Evolutionary conservation across 306 rosid species (phyloP), one percentile per base, ranked within the genome.

Genomic region (Inga laurina): DNA sequence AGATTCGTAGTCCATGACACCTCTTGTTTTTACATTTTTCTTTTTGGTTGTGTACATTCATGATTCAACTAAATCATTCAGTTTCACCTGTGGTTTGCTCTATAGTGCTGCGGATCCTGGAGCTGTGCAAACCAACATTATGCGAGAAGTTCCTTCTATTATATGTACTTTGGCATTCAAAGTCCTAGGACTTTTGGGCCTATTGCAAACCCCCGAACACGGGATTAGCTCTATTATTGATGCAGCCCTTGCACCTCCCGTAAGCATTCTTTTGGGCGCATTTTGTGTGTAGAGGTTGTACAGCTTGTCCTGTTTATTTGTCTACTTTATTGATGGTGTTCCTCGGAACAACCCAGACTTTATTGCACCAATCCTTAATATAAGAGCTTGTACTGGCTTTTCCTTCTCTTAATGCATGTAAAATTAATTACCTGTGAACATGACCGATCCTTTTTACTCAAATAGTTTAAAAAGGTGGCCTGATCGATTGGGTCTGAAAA

Each of bases 91-190:
- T 84, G 64, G 77, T 85, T 74, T 77, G 70, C 83, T 75, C 85
- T 79, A 24, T 80, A 93, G 99, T 84, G 90, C 85, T 69, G 94
- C 83, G 32, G 98, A 93, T 87, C 99, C 99, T 82, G 97, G 99
- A 88, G 83, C 35, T 30, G 99, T 91, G 80, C 79, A 92, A 82
- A 93, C 93, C 71, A 91, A 87, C 83, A 89, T 93, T 77, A 91
- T 92, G 94, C 88, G 93, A 81, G 98, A 93, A 89, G 81, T 96
- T 84, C 97, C 98, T 48, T 51, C 87, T 24, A 65, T 57, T 78
- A 43, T 93, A 76, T 87, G 98, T 45, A 61, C 57, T n/a, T 54
- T 87, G 59, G 91, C 97, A 65, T 77, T 68, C 75, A 70, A 0
- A 27, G 75, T 91, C 67, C 81, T 95, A 84, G 85, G 82, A 77